Percentiles rank a stretch among this genome's conserved stretches.
Conservation (phyloP, 495 filamentous ascomycete genomes). For the Penicillium alfredii region DNA sequence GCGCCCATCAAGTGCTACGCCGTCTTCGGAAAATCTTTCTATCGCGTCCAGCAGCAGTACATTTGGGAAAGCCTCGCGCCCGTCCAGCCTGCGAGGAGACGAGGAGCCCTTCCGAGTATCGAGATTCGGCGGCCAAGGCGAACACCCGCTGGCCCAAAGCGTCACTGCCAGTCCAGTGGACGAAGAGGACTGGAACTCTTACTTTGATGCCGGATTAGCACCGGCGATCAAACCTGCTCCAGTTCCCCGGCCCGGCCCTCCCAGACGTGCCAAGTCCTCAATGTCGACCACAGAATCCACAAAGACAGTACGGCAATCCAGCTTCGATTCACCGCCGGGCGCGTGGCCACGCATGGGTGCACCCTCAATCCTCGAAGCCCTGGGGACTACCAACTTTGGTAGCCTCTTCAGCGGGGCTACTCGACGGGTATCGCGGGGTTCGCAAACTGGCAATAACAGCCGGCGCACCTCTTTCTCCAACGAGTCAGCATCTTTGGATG, state of each 20-base stretch:
- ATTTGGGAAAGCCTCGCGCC: slow-evolving; percentile 40
- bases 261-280: slow-evolving; percentile 49
- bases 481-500: slow-evolving; percentile 50
- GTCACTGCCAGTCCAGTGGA: slow-evolving; percentile 66
- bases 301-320: slow-evolving; percentile 51
- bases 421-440: slow-evolving; percentile 45
- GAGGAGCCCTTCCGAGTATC: slow-evolving; percentile 43
- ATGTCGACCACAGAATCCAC: slow-evolving; percentile 59
- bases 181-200: slow-evolving; percentile 34
- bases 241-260: slow-evolving; percentile 36
- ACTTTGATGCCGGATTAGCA: slow-evolving; percentile 24
- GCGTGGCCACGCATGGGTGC: slow-evolving; percentile 35
- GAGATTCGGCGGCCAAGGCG: slow-evolving; percentile 45
- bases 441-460: slow-evolving; percentile 43
- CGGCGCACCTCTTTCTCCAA: slow-evolving; percentile 49
- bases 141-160: slow-evolving; percentile 81
- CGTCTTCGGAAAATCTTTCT: slow-evolving; percentile 31
- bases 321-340: slow-evolving; percentile 23
- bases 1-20: slow-evolving; percentile 29
- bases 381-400: slow-evolving; percentile 44
- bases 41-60: slow-evolving; percentile 26
- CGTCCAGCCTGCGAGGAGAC: slow-evolving; percentile 65
- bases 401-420: slow-evolving; percentile 54
- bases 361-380: slow-evolving; percentile 43
- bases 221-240: slow-evolving; percentile 31